Base-by-base conservation (phyloP, 2,329 filamentous ascomycete genomes). In the Calonectria hawksworthii region DNA sequence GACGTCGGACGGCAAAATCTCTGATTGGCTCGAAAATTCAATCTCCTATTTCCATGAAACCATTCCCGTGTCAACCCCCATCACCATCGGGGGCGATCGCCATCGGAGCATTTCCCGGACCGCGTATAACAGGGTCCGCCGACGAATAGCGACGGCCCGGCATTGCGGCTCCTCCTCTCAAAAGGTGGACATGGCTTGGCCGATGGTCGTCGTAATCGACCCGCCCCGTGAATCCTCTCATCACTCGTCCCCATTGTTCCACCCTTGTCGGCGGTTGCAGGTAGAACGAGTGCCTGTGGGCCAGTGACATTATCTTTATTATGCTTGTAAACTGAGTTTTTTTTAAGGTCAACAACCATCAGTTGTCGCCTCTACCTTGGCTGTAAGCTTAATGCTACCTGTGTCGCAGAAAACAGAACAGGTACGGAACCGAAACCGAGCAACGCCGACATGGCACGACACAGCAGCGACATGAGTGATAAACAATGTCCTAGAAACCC, bases 311-410 rank as follows among this genome's bases (percentile, higher is more conserved):
- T 63, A 41, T 63, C 56, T 8, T 16, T 28, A 21, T 63, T 63
- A 63, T 63, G 56, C 56, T 63, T 63, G 56, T 63, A 41, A 63
- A 63, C 56, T 63, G 56, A 41, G 56, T 63, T 63, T 30, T 54
- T 61, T 63, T 63, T 63, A 63, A 63, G 56, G 56, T 30, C 34
- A 63, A 63, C 26, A 10, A 10, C 36, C 36, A 41, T 6, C 54
- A 5, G 14, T 18, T 38, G 34, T 6, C 23, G 10, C 4, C 10
- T 41, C 34, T 63, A 63, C 13, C 56, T 63, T 63, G 34, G 11
- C 38, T 28, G 56, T 41, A 63, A 63, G 56, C 56, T 63, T 63
- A 63, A 41, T 63, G 9, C 26, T 10, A 14, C 23, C 6, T 36
- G 30, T n/a, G 30, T 36, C 11, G 7, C 14, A 7, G 11, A 18